phyloP scores from a whole-genome alignment of 1,284 basidiomycete genomes.

The Lentinula novae-zelandiae region DNA sequence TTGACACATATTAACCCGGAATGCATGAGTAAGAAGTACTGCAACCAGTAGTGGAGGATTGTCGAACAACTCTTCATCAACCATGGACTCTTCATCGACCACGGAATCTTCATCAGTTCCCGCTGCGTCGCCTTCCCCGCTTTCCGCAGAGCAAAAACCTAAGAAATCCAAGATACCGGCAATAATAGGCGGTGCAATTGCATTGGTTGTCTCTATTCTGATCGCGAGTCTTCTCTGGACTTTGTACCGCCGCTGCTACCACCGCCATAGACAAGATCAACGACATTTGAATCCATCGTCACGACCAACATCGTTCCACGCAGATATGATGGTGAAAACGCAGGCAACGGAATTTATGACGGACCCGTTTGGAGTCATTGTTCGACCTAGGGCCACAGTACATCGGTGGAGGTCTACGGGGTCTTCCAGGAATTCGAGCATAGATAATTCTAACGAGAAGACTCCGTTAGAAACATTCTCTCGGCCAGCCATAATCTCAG shows the following conservation, averaged over 20 bases:
- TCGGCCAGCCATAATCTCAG: neutral
- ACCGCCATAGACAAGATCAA: too few species aligned
- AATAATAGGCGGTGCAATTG: neutral
- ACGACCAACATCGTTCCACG: neutral
- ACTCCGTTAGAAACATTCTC: neutral
- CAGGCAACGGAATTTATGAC: neutral
- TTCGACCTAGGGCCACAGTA: neutral
- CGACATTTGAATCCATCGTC: neutral
- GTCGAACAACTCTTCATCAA: neutral
- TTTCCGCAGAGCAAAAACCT: neutral
- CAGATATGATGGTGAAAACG: constrained; percentile 8
- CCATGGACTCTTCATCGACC: neutral
- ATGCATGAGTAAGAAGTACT: too few species aligned
- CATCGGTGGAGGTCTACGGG: neutral
- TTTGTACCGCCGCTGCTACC: neutral
- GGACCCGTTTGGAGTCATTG: neutral
- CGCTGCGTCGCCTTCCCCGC: neutral
- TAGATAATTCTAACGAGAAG: neutral
- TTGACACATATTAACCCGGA: too few species aligned
- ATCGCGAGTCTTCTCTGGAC: neutral
- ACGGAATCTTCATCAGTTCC: neutral
- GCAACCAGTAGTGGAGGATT: neutral
- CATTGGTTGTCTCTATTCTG: neutral
- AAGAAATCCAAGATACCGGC: neutral
- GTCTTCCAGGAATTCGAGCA: constrained; percentile 1